Percentiles rank a stretch among this genome's conserved stretches.
Evolutionary conservation across 345 rosid genomes (phyloP).

Genomic region (Mangifera indica): DNA sequence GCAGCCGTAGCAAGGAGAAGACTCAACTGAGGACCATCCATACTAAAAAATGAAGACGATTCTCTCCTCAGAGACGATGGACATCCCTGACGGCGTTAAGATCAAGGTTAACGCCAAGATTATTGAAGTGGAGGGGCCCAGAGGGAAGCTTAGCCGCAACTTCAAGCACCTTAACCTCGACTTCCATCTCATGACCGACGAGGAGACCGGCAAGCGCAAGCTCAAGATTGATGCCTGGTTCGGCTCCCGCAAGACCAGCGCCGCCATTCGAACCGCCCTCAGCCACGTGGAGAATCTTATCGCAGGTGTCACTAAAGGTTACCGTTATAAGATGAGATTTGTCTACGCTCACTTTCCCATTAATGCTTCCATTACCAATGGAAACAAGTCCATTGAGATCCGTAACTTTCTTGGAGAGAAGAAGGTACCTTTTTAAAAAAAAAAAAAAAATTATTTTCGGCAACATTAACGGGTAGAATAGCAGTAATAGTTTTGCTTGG

Average conservation of each 20-base stretch:
- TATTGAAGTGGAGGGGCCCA: no score
- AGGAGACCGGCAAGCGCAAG: slow-evolving; percentile 41
- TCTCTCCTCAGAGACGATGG: no score
- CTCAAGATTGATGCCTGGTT: slow-evolving; percentile 62
- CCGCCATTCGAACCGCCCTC: slow-evolving; percentile 56
- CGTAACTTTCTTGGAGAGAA: slow-evolving; percentile 21
- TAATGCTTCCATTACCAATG: slow-evolving; percentile 61
- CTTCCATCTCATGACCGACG: slow-evolving; percentile 48
- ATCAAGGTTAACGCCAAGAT: no score
- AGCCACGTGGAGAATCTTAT: slow-evolving; percentile 21
- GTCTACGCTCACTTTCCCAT: slow-evolving; percentile 83
- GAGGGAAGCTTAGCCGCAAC: no score
- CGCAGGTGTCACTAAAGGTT: slow-evolving; percentile 59
- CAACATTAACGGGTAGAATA: no score
- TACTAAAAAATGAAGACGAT: no score
- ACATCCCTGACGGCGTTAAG: no score
- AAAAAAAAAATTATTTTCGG: no score
- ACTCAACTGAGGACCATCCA: no score
- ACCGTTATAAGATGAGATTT: slow-evolving; percentile 75
- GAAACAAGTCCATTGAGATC: slow-evolving; percentile 59
- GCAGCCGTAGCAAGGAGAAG: no score
- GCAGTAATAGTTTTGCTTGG: no score
- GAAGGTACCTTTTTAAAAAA: no score
- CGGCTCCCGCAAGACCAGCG: slow-evolving; percentile 49
- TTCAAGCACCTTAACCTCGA: slow-evolving; percentile 5